Conservation (phyloP, 1,284 basidiomycete species). For the Ceratobasidium sp. region DNA sequence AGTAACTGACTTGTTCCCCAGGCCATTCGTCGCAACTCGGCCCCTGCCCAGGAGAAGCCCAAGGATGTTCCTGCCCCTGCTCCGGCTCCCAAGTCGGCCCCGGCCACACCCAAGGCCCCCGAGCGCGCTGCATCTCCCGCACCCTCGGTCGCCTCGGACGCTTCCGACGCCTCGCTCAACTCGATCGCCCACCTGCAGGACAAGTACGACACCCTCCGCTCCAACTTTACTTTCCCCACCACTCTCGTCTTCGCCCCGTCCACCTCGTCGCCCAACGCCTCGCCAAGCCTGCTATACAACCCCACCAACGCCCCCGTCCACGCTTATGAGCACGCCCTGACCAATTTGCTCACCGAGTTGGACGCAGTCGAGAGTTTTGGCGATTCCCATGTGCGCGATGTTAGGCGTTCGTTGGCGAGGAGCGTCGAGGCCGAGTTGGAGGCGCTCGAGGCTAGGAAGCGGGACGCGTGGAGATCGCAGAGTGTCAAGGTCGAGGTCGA, state of each 20-base stretch:
- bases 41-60: background rate
- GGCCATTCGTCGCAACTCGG: slow-evolving; percentile 12
- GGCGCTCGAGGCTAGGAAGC: slow-evolving; percentile 55
- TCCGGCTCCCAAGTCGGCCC: slow-evolving; percentile 8
- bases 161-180: slow-evolving; percentile 31
- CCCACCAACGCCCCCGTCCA: slow-evolving; percentile 62
- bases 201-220: slow-evolving; percentile 35
- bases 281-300: slow-evolving; percentile 55
- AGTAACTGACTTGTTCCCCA: slow-evolving; percentile 22
- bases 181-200: slow-evolving; percentile 38
- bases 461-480: slow-evolving; percentile 47
- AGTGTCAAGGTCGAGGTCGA: background rate
- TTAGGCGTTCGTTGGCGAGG: slow-evolving; percentile 63
- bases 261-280: background rate
- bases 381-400: slow-evolving; percentile 61
- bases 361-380: slow-evolving; percentile 73
- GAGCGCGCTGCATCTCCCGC: slow-evolving; percentile 14
- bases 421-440: slow-evolving; percentile 66
- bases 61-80: background rate
- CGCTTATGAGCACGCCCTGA: slow-evolving; percentile 64
- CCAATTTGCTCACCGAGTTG: slow-evolving; percentile 65
- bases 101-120: background rate
- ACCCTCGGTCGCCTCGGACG: slow-evolving; percentile 16
- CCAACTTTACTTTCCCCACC: slow-evolving; percentile 37
- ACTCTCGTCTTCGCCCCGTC: slow-evolving; percentile 33